Evolutionary conservation across 2,329 filamentous ascomycete species (phyloP), one percentile per base, ranked within the genome.

Genomic region (Myrmaecium sp.): DNA sequence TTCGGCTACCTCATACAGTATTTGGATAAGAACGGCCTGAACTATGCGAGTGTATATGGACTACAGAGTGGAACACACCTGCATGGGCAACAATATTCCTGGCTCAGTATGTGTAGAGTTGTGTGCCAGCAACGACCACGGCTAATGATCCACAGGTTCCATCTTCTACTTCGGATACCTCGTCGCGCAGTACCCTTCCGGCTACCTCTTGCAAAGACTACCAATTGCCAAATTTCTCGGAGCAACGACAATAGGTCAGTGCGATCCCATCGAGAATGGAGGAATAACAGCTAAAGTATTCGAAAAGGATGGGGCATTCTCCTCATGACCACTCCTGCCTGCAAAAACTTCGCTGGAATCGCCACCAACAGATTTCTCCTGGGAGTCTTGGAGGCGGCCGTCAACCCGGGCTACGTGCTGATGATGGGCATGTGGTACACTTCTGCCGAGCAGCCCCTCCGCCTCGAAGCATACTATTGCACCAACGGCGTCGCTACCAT

Each of bases 401-500:
- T 51, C n/a, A 49, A 49, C 21, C 51, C 49, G 0, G 46, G 47
- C 1, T 51, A 51, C 27, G 38, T 41, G 4, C 25, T 54, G 6
- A 41, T 54, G 22, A 51, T 50, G 43, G 37, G 37, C 11, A 46
- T 51, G 39, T 53, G 48, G 49, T 57, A 55, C 32, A 57, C 49
- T 2, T 40, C 43, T 4, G 42, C 47, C 3, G 60, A 66, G 38
- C 62, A 65, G 36, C 59, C 60, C 0, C 43, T 69, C 4, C 57
- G 66, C 1, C 52, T 67, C 5, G 64, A 63, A 26, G 49, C 58
- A 1, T 72, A 64, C 44, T 69, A 69, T 37, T 62, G 60, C 33
- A 65, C 61, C 2, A 70, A 71, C 34, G 68, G 68, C 3, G 53
- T 72, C 8, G 67, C 65, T 3, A 68, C 64, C 8, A 69, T 69